phyloP scores from a whole-genome alignment of 345 rosid genomes.

The Melastoma malabathricum region DNA sequence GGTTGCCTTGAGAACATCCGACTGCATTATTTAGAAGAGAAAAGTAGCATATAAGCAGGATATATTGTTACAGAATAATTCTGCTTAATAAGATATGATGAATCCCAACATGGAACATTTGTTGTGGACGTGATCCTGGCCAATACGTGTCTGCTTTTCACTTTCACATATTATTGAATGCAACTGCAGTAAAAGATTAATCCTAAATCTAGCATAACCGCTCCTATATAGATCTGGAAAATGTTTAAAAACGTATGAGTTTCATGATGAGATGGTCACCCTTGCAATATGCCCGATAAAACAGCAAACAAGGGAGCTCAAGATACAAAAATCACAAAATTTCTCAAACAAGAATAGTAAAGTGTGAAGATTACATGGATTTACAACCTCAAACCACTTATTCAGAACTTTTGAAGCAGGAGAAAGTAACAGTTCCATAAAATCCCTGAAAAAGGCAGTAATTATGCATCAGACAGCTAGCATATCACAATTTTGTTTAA shows the following conservation, averaged over 20 bases:
- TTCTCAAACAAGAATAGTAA: background rate
- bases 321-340: background rate
- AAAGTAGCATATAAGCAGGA: background rate
- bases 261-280: too few relatives aligned
- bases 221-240: too few relatives aligned
- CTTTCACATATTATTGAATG: too few relatives aligned
- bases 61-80: too few relatives aligned
- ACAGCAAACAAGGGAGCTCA: background rate
- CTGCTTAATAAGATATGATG: background rate
- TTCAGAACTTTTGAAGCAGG: constrained; percentile 79
- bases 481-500: background rate
- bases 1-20: constrained; percentile 77
- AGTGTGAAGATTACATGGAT: background rate
- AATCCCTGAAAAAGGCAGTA: constrained; percentile 40
- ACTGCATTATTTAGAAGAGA: constrained; percentile 19
- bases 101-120: background rate
- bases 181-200: too few relatives aligned
- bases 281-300: too few relatives aligned
- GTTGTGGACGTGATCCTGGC: too few relatives aligned
- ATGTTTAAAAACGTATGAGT: too few relatives aligned
- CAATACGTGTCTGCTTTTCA: too few relatives aligned
- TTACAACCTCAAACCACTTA: constrained; percentile 84
- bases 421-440: constrained; percentile 66
- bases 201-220: too few relatives aligned
- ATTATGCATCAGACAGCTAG: background rate